Percentiles rank a stretch among this genome's conserved stretches.
Evolutionary conservation across 768 basidiomycete species (phyloP).

Genomic region (Boletus pseudo-olivaceus): DNA sequence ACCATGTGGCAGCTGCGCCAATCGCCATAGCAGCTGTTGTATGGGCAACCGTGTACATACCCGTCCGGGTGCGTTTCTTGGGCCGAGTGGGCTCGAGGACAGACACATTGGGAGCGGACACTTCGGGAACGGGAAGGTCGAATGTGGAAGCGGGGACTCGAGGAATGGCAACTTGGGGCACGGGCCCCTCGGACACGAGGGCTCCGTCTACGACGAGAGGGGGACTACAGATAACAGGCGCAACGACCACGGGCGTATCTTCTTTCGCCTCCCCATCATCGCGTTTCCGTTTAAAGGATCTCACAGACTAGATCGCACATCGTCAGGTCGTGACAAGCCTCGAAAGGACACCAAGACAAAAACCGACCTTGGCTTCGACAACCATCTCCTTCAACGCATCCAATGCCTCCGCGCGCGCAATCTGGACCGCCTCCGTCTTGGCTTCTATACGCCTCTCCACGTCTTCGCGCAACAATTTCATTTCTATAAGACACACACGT

Average conservation of each 20-base stretch:
- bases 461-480: conserved; percentile 41
- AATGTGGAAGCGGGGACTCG: background rate
- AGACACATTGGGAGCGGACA: background rate
- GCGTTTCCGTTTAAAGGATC: conserved; percentile 65
- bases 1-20: conserved; percentile 72
- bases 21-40: conserved; percentile 62
- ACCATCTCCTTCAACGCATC: conserved; percentile 35
- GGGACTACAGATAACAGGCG: background rate
- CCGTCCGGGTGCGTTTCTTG: conserved; percentile 45
- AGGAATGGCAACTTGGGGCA: conserved; percentile 4
- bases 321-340: conserved; percentile 23
- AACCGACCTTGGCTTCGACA: conserved; percentile 31
- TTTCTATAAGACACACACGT: conserved; percentile 32
- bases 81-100: conserved; percentile 22
- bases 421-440: conserved; percentile 43
- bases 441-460: conserved; percentile 44
- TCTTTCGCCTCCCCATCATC: conserved; percentile 36
- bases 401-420: conserved; percentile 39
- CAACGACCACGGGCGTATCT: background rate
- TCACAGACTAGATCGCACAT: conserved; percentile 22
- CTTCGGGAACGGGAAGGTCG: background rate
- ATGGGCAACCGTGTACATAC: conserved; percentile 41
- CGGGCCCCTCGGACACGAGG: background rate
- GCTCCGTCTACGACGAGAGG: background rate
- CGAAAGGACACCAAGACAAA: conserved; percentile 10